A percentile compares a stretch with the other conserved stretches of the same genome.
Evolutionary conservation across 768 basidiomycete genomes (phyloP).

Genomic region (Collybiopsis luxurians): DNA sequence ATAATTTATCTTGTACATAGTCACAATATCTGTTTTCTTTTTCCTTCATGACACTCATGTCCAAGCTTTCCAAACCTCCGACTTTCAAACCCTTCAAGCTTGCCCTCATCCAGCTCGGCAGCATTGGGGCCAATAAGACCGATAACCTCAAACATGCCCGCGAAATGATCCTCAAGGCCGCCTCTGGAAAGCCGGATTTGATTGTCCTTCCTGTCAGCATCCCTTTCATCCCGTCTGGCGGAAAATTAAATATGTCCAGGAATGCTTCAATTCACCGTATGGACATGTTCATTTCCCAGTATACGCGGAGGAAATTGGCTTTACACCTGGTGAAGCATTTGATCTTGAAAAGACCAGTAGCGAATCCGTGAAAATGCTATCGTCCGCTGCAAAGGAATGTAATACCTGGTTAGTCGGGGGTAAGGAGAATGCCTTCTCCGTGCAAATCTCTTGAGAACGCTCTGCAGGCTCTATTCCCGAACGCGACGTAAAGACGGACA

Average conservation of each 20-base stretch:
- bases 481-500: slow-evolving; percentile 54
- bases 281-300: slow-evolving; percentile 77
- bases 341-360: slow-evolving; percentile 55
- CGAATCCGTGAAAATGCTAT: slow-evolving; percentile 80
- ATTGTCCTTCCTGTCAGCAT: slow-evolving; percentile 69
- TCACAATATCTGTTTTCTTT: background rate
- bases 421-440: slow-evolving; percentile 18
- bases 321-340: slow-evolving; percentile 54
- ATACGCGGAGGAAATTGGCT: slow-evolving; percentile 80
- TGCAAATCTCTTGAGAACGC: background rate
- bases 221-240: too few relatives aligned
- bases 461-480: slow-evolving; percentile 91
- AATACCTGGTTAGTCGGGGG: slow-evolving; percentile 94
- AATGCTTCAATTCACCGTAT: slow-evolving; percentile 89
- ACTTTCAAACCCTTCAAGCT: slow-evolving; percentile 74
- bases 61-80: slow-evolving; percentile 23
- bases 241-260: slow-evolving; percentile 45
- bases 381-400: slow-evolving; percentile 72
- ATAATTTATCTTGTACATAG: background rate
- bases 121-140: slow-evolving; percentile 63
- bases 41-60: slow-evolving; percentile 16
- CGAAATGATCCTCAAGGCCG: slow-evolving; percentile 76
- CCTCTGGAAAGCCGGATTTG: slow-evolving; percentile 66
- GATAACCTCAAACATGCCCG: slow-evolving; percentile 82
- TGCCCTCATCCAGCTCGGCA: slow-evolving; percentile 89